A percentile compares a stretch with the other conserved stretches of the same genome.
phyloP scores from a whole-genome alignment of 169 alveolate species.

The Plasmodium knowlesi region DNA sequence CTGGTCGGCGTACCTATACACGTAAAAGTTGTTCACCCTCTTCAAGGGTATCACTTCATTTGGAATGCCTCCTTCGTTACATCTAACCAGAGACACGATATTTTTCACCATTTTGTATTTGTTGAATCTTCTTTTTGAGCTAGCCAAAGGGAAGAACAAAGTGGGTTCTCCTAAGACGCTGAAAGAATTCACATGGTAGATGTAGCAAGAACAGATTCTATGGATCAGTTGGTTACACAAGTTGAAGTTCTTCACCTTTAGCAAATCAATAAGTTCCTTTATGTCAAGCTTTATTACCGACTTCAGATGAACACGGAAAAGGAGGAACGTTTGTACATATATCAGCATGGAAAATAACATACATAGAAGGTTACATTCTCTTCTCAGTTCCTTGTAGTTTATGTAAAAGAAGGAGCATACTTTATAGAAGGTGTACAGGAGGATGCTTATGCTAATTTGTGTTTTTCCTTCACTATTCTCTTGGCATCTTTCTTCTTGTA shows the following conservation, averaged over 20 bases:
- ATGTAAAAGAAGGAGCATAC: constrained; percentile 34
- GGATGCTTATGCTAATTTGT: constrained; percentile 6
- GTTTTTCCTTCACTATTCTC: not conserved
- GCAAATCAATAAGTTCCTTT: not conserved
- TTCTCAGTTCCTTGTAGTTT: constrained; percentile 19
- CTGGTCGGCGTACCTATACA: not conserved
- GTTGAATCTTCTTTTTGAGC: not conserved
- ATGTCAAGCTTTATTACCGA: constrained; percentile 23
- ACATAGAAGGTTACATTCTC: constrained; percentile 21
- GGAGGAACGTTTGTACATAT: constrained; percentile 16
- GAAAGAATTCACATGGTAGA: constrained; percentile 25
- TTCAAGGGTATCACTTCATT: not conserved
- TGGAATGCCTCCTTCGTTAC: not conserved
- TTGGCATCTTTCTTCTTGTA: not conserved
- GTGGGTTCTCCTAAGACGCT: constrained; percentile 12
- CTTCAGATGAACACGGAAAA: constrained; percentile 8
- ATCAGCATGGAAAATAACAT: constrained; percentile 14
- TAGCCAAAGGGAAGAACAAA: constrained; percentile 7
- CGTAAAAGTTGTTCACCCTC: constrained; percentile 27
- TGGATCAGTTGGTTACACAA: constrained; percentile 48
- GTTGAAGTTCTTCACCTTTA: constrained; percentile 23
- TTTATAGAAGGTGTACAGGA: constrained; percentile 41
- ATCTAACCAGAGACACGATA: not conserved
- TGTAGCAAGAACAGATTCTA: constrained; percentile 33
- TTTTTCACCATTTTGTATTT: constrained; percentile 27